These are phyloP conservation scores for Lactarius trivialis DNA, from an alignment of 768 basidiomycete genomes.

Conservation along the genomic window DNA sequence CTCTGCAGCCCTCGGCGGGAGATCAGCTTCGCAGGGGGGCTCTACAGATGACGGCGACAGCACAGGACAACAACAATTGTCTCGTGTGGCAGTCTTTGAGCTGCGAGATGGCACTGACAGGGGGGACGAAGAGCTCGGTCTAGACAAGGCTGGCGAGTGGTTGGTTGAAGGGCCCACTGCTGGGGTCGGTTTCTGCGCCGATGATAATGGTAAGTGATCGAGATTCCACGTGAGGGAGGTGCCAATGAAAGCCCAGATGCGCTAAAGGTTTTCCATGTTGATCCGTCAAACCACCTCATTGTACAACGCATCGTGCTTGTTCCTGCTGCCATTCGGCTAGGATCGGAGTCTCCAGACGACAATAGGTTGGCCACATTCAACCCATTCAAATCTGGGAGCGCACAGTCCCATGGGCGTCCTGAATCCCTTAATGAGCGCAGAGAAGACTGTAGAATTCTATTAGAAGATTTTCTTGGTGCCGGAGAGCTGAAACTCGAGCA, in stretches of 20 bases:
- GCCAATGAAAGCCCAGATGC: conserved; percentile 28
- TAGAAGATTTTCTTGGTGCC: conserved; percentile 31
- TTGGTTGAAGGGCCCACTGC: conserved; percentile 15
- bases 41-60: conserved; percentile 3
- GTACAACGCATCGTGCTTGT: conserved; percentile 27
- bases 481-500: conserved; percentile 32
- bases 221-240: neutral
- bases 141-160: conserved; percentile 19
- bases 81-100: conserved; percentile 13
- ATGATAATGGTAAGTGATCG: conserved; percentile 9
- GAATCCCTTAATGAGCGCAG: conserved; percentile 24
- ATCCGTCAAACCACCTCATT: conserved; percentile 40
- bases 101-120: conserved; percentile 7
- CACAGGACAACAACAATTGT: neutral
- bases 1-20: conserved; percentile 11
- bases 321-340: conserved; percentile 18
- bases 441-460: conserved; percentile 27
- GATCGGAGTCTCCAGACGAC: conserved; percentile 29
- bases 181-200: conserved; percentile 10
- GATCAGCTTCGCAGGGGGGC: neutral
- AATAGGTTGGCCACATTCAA: conserved; percentile 48
- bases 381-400: conserved; percentile 52
- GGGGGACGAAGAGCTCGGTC: conserved; percentile 6
- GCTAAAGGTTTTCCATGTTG: conserved; percentile 38
- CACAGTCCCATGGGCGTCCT: conserved; percentile 44